Base-by-base conservation (phyloP, 2,329 filamentous ascomycete species). In the Samsoniella hepiali region DNA sequence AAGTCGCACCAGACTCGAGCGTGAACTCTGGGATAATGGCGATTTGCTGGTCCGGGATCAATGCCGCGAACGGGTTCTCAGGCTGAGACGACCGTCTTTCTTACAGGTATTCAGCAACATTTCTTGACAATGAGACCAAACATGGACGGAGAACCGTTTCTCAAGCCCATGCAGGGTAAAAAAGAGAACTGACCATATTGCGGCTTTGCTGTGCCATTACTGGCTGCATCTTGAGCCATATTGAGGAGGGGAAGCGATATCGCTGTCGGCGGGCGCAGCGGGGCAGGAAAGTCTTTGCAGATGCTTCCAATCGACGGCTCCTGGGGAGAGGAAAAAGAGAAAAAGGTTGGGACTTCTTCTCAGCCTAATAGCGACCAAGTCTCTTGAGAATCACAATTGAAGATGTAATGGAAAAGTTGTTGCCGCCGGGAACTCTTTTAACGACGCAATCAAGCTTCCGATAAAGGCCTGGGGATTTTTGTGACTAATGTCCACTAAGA, bases 1-100 rank as follows among this genome's bases (percentile, higher is more conserved):
- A 83, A 0, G 85, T 89, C 31, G 90, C 91, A 56, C 95, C 95
- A 2, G 93, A 98, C 76, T 99, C 95, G 68, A 99, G 90, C 9
- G 90, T 93, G 75, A 97, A 97, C 32, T 88, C 88, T 2, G 95
- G 94, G 62, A 99, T 86, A 65, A 95, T 86, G 63, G 90, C 92
- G 72, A 96, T 90, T 61, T 89, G 84, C 78, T 98, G 95, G 71
- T 97, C 89, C 59, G 92, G 89, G 59, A 99, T 96, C 72, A 98
- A 83, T 67, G 83, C 78, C 65, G 91, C 87, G 75, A 93, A 98
- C 36, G 93, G 94, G 78, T 98, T 99, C 79, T 97, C 94, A 71
- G 91, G 88, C 77, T 97, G 92, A 62, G 84, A 79, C 67, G 76
- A 79, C 68, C 75, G 82, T 82, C 84, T 87, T 86, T 83, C 85